Percentiles rank a stretch among this genome's conserved stretches.
Conservation (phyloP, 2,329 filamentous ascomycete genomes). For the Phialophora expanda region DNA sequence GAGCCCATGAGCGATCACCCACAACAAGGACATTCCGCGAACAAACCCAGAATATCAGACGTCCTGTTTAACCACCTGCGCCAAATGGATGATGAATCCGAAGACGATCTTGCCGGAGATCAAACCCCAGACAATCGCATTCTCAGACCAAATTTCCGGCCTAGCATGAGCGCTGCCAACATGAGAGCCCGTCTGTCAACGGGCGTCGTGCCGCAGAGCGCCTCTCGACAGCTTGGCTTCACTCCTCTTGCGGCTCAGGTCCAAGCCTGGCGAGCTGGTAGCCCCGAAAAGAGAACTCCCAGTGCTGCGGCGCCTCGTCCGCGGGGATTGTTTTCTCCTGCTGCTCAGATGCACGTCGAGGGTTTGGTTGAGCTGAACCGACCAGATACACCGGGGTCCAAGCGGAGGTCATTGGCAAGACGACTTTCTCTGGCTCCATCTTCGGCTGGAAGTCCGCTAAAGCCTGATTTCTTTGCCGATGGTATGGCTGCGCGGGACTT, state of each 20-base stretch:
- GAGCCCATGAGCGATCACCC: background rate
- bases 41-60: constrained; percentile 25
- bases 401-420: constrained; percentile 35
- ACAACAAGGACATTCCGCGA: background rate
- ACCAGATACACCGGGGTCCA: constrained; percentile 39
- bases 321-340: constrained; percentile 36
- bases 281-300: constrained; percentile 50
- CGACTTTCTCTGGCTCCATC: constrained; percentile 39
- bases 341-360: constrained; percentile 33
- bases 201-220: constrained; percentile 29
- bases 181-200: constrained; percentile 33
- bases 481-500: constrained; percentile 60
- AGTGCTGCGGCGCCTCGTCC: constrained; percentile 28
- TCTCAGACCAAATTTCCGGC: constrained; percentile 22
- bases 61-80: constrained; percentile 28
- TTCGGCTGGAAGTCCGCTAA: constrained; percentile 47
- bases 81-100: constrained; percentile 38
- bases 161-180: constrained; percentile 26
- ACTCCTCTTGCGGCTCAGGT: constrained; percentile 68
- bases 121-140: constrained; percentile 35
- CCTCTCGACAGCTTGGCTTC: constrained; percentile 56
- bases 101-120: constrained; percentile 41
- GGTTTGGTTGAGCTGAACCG: constrained; percentile 37
- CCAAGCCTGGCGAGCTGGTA: constrained; percentile 66
- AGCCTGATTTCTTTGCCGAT: constrained; percentile 65